Evolutionary conservation across 2,329 filamentous ascomycete genomes (phyloP), one percentile per base, ranked within the genome.

Genomic region (Botrytis medusae): DNA sequence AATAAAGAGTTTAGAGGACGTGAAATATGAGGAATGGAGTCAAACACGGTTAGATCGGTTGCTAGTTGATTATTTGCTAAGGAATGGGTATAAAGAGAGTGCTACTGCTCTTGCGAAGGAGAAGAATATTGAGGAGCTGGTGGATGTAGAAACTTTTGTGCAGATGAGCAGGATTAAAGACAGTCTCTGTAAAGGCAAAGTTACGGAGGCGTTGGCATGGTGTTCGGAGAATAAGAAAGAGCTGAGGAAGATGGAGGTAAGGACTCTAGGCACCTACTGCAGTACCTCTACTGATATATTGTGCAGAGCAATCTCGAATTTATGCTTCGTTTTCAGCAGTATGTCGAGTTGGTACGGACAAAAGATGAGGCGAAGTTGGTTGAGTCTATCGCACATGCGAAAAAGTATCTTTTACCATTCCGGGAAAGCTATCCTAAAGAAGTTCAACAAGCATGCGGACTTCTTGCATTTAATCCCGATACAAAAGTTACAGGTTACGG

Each of bases 161-260:
- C 88, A 92, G 78, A 95, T 95, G 84, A 91, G 91, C 75, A 88
- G 87, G 74, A 94, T 98, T 77, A 90, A 93, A 74, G 87, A 91
- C 78, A 92, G 91, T 75, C 83, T 99, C 74, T 84, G 88, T 61
- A 86, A 87, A 57, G 90, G 91, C 46, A 93, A 90, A 77, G 92
- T 95, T 7, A 86, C 87, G 51, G 93, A 97, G 78, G 95, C 94
- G 34, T 83, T 99, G 72, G 88, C 90, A 20, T 99, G 96, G 96
- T 98, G 96, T 81, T 89, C 87, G 25, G 95, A 98, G 79, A 97
- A 98, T 82, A 96, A 97, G 83, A 95, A 95, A 79, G 92, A 95
- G 75, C 84, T 99, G 74, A 93, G 94, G 80, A 97, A 96, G 86
- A 92, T 93, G 83, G 91, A 93, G 82, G 92, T 93, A 82, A 75